Base-by-base conservation (phyloP, 331 rosid genomes). In the Spiraea crenata region DNA sequence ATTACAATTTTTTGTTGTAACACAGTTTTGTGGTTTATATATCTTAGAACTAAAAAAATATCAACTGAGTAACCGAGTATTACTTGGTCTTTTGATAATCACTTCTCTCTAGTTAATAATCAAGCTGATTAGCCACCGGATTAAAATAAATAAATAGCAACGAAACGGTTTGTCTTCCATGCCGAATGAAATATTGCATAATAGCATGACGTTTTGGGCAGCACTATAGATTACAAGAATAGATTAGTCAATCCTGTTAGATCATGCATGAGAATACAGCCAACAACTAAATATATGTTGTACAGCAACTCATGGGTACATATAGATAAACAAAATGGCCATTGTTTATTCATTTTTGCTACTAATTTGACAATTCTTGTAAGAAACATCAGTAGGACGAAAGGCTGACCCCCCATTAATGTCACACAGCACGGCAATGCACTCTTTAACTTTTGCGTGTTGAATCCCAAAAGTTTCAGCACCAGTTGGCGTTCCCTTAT, bases 211-310 rank as follows among this genome's bases (percentile, higher is more conserved):
- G 72, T 52, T 40, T 60, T 38, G 39, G 2, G 16, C 3, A 65
- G 52, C 19, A 35, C 12, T 41, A 2, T 17, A 20, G 48, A 40
- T 17, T 54, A 42, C 42, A 25, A 25, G 14, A 69, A n/a, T 58
- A 69, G 20, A 4, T 7, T 56, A 55, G 56, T 69, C 55, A 14
- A 41, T 51, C 13, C 19, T 5, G 61, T 56, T 44, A 47, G 55
- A 14, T 69, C 25, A 41, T 52, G 35, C 41, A 39, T 25, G 7
- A 48, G 70, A 65, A 47, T 65, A 37, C 70, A 65, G 57, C 56
- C 44, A 65, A 20, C 40, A 41, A 44, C 0, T 44, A 44, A 48
- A 44, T 7, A 63, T 13, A 12, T 12, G 39, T 35, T 12, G 42
- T 11, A 35, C 8, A 58, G 19, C 13, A 34, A 58, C 17, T 16